These are phyloP conservation scores for Blastobotrys aristatus DNA, from an alignment of 1,139 yeast species.

Conservation along the genomic window DNA sequence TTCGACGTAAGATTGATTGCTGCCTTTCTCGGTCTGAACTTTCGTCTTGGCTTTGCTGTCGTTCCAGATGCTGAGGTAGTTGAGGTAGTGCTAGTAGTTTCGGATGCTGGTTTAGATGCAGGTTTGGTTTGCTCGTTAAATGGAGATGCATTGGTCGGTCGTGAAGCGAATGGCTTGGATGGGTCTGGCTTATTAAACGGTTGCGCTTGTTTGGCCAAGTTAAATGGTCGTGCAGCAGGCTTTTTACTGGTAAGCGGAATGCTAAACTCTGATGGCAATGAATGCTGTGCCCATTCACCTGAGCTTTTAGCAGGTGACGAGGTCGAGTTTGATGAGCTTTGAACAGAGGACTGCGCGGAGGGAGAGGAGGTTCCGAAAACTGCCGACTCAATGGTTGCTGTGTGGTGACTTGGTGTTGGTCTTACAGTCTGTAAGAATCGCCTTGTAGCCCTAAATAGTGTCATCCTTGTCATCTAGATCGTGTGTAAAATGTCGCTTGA, in stretches of 20 bases:
- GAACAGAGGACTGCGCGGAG: no score
- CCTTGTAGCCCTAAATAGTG: no score
- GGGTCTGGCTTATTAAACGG: no score
- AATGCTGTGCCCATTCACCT: constrained; percentile 11
- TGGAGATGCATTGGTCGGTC: neutral
- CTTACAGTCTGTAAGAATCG: no score
- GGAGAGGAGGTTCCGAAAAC: no score
- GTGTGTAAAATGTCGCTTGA: no score
- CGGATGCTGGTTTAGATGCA: no score
- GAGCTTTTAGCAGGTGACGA: neutral
- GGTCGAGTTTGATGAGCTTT: constrained; percentile 3
- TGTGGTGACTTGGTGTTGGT: no score
- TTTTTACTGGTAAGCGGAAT: constrained; percentile 1
- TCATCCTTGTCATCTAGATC: no score
- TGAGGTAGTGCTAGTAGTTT: neutral
- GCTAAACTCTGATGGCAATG: constrained; percentile 3
- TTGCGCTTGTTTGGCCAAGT: constrained; percentile 7
- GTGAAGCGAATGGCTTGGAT: constrained; percentile 1
- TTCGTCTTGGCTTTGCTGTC: constrained; percentile 43
- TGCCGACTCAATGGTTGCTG: no score
- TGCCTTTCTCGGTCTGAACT: constrained; percentile 80
- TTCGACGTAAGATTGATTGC: constrained; percentile 70
- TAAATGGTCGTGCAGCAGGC: constrained; percentile 5
- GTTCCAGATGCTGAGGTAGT: constrained; percentile 6
- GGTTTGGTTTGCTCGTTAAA: neutral